Conservation (phyloP, 805 yeast genomes). For the Hanseniaspora vineae region DNA sequence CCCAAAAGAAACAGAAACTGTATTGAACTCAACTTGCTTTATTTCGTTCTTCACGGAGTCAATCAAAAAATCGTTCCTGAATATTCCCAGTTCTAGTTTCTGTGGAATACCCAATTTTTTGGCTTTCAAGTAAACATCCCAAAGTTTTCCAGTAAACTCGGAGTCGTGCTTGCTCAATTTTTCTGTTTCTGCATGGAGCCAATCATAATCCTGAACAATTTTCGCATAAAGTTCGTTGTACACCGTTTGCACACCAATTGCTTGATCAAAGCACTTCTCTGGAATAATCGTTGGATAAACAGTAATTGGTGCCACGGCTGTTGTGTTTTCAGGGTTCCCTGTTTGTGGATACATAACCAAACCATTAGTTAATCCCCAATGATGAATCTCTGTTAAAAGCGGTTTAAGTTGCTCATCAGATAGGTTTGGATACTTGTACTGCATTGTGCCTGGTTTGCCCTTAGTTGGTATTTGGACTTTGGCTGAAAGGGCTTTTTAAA, state of each 20-base stretch:
- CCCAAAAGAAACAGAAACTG: slow-evolving; percentile 91
- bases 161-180: slow-evolving; percentile 46
- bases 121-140: slow-evolving; percentile 43
- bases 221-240: slow-evolving; percentile 68
- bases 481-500: neutral
- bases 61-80: slow-evolving; percentile 81
- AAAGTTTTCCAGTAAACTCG: slow-evolving; percentile 74
- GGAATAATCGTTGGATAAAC: slow-evolving; percentile 87
- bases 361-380: slow-evolving; percentile 74
- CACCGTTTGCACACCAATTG: slow-evolving; percentile 47
- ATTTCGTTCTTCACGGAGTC: slow-evolving; percentile 36
- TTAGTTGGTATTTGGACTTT: neutral
- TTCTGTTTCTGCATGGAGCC: slow-evolving; percentile 47
- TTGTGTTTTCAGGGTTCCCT: slow-evolving; percentile 30
- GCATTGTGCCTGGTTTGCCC: neutral
- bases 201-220: slow-evolving; percentile 39
- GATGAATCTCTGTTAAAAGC: slow-evolving; percentile 31
- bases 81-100: slow-evolving; percentile 65
- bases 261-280: slow-evolving; percentile 46
- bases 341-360: slow-evolving; percentile 58
- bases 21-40: slow-evolving; percentile 93
- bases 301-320: slow-evolving; percentile 73
- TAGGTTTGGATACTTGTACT: slow-evolving; percentile 14
- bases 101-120: slow-evolving; percentile 39
- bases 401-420: slow-evolving; percentile 25